Evolutionary conservation across 176 grass and related monocot genomes (phyloP).

Genomic region (Carex littledalei): DNA sequence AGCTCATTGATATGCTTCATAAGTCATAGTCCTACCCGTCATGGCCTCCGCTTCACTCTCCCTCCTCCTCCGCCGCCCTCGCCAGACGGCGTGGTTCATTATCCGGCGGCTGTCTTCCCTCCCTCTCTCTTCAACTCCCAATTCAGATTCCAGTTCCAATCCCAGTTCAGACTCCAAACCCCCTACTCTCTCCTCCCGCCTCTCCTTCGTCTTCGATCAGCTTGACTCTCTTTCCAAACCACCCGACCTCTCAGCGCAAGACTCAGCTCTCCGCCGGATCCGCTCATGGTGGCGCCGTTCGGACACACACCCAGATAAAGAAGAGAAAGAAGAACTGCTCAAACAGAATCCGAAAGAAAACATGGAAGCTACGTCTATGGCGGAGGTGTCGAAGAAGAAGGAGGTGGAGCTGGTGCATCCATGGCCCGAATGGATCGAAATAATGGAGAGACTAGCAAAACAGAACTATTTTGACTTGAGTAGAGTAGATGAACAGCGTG

Average conservation of each 20-base stretch:
- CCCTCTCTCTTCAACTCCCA: slow-evolving; percentile 13
- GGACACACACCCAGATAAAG: not conserved
- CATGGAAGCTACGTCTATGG: slow-evolving; percentile 32
- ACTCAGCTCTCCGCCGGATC: slow-evolving; percentile 83
- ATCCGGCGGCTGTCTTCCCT: not conserved
- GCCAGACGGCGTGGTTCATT: not conserved
- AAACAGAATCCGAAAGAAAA: not conserved
- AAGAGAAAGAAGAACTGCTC: not conserved
- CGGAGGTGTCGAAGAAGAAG: slow-evolving; percentile 52
- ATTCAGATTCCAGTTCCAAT: not conserved
- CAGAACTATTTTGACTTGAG: slow-evolving; percentile 75
- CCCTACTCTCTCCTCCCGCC: slow-evolving; percentile 77
- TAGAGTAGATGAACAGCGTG: slow-evolving; percentile 13
- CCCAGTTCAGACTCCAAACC: slow-evolving; percentile 38
- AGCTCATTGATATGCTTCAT: too few relatives aligned
- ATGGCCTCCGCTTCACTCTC: slow-evolving; percentile 22
- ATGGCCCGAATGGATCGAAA: slow-evolving; percentile 92
- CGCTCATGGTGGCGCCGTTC: slow-evolving; percentile 72
- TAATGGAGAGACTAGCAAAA: slow-evolving; percentile 78
- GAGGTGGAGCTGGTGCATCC: slow-evolving; percentile 93
- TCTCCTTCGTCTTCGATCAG: slow-evolving; percentile 94
- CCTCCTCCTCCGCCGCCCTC: slow-evolving; percentile 24
- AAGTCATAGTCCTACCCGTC: not conserved
- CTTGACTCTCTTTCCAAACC: slow-evolving; percentile 66
- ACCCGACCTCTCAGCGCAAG: slow-evolving; percentile 52